phyloP scores from a whole-genome alignment of 2,329 filamentous ascomycete species.

The Aspergillus ochraceoroseus region DNA sequence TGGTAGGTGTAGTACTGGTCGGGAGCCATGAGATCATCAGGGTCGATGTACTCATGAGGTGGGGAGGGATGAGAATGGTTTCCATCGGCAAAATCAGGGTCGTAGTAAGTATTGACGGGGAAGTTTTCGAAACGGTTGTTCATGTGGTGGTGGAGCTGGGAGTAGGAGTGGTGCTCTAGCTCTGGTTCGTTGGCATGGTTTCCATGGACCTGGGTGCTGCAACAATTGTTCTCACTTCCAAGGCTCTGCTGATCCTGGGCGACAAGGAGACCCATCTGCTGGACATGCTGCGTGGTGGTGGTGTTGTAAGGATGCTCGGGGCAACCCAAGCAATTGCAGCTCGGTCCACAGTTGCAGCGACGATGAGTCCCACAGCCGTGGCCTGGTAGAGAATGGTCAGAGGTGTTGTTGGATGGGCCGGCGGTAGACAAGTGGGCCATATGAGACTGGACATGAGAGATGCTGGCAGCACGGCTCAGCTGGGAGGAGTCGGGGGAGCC shows the following conservation, averaged over 20 bases:
- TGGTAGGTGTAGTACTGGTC: conserved; percentile 43
- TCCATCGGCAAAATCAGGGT: conserved; percentile 14
- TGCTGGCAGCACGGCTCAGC: conserved; percentile 13
- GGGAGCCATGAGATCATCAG: conserved; percentile 38
- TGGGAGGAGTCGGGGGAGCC: conserved; percentile 15
- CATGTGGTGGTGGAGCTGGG: conserved; percentile 16
- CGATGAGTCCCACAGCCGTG: conserved; percentile 25
- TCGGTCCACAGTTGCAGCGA: conserved; percentile 43
- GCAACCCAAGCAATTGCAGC: conserved; percentile 46
- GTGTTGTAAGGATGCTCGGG: conserved; percentile 46
- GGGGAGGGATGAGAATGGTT: conserved; percentile 28
- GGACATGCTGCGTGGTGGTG: conserved; percentile 44
- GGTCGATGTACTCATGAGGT: conserved; percentile 20
- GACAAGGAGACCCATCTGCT: conserved; percentile 45
- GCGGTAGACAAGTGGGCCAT: conserved; percentile 14
- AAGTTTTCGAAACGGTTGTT: conserved; percentile 16
- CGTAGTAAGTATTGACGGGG: not conserved
- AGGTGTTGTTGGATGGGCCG: not conserved
- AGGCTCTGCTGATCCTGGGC: conserved; percentile 27
- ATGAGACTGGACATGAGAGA: conserved; percentile 18
- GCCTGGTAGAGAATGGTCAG: not conserved
- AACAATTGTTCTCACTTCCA: conserved; percentile 22
- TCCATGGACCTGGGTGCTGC: conserved; percentile 20
- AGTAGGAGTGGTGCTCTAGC: conserved; percentile 20
- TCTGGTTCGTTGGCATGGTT: conserved; percentile 15